phyloP scores from a whole-genome alignment of 163 green algal species.

The Chlorella variabilis region DNA sequence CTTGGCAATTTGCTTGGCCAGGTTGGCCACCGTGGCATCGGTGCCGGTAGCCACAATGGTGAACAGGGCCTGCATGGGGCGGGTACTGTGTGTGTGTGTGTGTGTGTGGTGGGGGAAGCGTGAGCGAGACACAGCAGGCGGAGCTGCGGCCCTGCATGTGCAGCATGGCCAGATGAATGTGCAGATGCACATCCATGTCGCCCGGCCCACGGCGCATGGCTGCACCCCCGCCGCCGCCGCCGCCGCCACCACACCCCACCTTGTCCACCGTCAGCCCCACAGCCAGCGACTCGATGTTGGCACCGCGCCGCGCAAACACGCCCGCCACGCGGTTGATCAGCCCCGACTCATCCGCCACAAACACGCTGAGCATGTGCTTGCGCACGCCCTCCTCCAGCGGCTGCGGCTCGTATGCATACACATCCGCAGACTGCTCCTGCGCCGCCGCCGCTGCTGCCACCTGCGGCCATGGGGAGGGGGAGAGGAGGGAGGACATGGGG shows the following conservation, averaged over 20 bases:
- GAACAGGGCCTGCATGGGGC: slow-evolving; percentile 97
- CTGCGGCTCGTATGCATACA: slow-evolving; percentile 84
- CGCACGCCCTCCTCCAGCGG: slow-evolving; percentile 82
- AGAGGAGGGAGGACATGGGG: neutral
- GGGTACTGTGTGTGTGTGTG: too few species aligned
- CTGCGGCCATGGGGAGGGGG: neutral
- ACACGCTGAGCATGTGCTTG: slow-evolving; percentile 96
- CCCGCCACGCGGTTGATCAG: slow-evolving; percentile 98
- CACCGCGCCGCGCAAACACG: slow-evolving; percentile 93
- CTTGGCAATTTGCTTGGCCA: slow-evolving; percentile 84
- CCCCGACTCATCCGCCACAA: slow-evolving; percentile 96
- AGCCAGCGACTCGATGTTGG: slow-evolving; percentile 98
- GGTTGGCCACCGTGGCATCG: slow-evolving; percentile 63
- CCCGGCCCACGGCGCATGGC: too few species aligned
- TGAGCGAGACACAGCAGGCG: too few species aligned
- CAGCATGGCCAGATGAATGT: too few species aligned
- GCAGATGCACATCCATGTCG: slow-evolving; percentile 91
- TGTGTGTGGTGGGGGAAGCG: too few species aligned
- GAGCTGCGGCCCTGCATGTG: too few species aligned
- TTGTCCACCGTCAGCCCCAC: slow-evolving; percentile 74
- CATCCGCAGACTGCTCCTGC: slow-evolving; percentile 66
- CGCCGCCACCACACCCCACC: neutral
- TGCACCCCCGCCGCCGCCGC: slow-evolving; percentile 83
- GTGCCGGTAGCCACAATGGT: slow-evolving; percentile 93
- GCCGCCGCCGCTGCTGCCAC: neutral